Evolutionary conservation across 73 alveolate species (phyloP).

Genomic region (Stentor roeselii): DNA sequence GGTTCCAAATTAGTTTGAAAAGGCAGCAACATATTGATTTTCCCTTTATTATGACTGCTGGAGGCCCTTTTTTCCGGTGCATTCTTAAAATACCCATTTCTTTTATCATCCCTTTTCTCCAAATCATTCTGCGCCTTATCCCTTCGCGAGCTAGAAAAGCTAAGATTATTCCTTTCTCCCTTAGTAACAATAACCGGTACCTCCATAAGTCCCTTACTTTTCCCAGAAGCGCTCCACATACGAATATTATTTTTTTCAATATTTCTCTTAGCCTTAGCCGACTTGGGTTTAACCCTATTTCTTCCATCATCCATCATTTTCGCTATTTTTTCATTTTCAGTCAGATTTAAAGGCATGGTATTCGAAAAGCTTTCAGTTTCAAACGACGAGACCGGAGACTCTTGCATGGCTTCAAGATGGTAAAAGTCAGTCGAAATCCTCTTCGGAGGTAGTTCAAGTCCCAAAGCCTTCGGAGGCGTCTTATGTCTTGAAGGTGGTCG

Average conservation of each 20-base stretch:
- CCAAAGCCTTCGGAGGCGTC: conserved; percentile 50
- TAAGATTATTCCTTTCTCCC: background rate
- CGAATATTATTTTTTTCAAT: background rate
- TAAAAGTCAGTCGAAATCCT: background rate
- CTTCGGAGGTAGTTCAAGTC: conserved; percentile 35
- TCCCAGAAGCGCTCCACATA: background rate
- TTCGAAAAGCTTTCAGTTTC: background rate
- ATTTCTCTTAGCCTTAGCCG: background rate
- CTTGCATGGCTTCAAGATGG: background rate
- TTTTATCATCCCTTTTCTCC: background rate
- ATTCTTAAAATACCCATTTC: background rate
- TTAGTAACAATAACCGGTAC: background rate
- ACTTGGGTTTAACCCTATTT: background rate
- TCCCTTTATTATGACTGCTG: background rate
- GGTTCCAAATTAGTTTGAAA: background rate
- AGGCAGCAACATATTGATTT: background rate
- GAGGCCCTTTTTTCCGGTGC: background rate
- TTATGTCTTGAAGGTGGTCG: conserved; percentile 53
- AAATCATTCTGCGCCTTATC: background rate
- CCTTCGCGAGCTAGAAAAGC: background rate
- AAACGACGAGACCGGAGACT: background rate
- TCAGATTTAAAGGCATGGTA: background rate
- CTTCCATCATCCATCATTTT: background rate
- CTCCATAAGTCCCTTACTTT: background rate
- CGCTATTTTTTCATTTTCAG: background rate